phyloP scores from a whole-genome alignment of 257 asterid species.

The Petrea volubilis region DNA sequence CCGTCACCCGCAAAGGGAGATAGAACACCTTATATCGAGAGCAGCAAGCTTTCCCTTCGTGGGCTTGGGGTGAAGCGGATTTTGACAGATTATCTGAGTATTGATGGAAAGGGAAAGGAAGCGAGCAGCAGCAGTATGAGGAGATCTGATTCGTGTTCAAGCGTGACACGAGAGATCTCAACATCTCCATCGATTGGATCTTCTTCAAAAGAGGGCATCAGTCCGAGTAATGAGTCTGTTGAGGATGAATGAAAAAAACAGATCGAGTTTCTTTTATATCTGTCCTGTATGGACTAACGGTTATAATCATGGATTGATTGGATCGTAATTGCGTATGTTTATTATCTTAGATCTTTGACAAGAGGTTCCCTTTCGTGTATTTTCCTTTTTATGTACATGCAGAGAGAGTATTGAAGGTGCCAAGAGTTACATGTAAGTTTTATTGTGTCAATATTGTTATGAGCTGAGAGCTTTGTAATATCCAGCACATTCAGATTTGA shows the following conservation, averaged over 20 bases:
- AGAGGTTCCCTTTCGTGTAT: background rate
- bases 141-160: slow-evolving; percentile 46
- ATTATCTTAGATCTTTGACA: too few relatives aligned
- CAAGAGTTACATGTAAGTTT: slow-evolving; percentile 1
- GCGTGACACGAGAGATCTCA: slow-evolving; percentile 38
- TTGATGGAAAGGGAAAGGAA: slow-evolving; percentile 51
- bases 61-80: slow-evolving; percentile 68
- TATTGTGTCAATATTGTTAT: slow-evolving; percentile 20
- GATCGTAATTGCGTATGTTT: too few relatives aligned
- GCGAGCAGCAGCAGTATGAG: slow-evolving; percentile 20
- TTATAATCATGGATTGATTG: too few relatives aligned
- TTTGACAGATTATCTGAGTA: slow-evolving; percentile 67
- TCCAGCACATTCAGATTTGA: background rate
- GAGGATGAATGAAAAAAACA: slow-evolving; percentile 27
- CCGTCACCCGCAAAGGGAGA: slow-evolving; percentile 52
- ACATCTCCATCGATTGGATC: slow-evolving; percentile 47
- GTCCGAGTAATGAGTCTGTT: slow-evolving; percentile 27
- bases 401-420: slow-evolving; percentile 14
- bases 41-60: slow-evolving; percentile 34
- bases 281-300: too few relatives aligned
- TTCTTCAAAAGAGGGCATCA: slow-evolving; percentile 29
- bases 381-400: slow-evolving; percentile 20
- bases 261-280: background rate
- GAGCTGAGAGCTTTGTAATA: background rate
- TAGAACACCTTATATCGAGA: slow-evolving; percentile 29